Evolutionary conservation across 495 filamentous ascomycete genomes (phyloP), one percentile per base, ranked within the genome.

Genomic region (Bacidia gigantensis): DNA sequence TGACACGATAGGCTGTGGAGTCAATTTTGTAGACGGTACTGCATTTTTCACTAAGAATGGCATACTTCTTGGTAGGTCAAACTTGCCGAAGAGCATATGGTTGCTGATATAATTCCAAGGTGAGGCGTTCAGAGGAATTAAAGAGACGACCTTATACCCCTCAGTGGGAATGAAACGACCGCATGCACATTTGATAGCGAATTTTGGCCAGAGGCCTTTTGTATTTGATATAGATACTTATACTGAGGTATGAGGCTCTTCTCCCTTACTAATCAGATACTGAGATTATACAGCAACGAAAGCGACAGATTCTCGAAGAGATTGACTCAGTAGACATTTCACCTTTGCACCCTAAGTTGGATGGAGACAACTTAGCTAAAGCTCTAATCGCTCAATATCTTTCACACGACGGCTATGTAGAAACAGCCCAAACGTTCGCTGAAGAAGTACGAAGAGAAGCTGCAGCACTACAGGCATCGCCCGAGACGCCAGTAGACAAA

Each of bases 41-140:
- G 87, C 83, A 11, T 93, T 96, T 62, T 99, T 95, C 64, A 99
- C 92, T 0, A 95, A 89, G 67, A 97, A 99, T 64, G 92, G 92
- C 14, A 65, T 72, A 24, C 74, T 82, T 57, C 64, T 94, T 56
- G 81, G 90, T 88, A 77, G 26, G 76, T 64, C 14, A 55, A 11
- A 20, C 45, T 18, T 58, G 48, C 46, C 41, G 38, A 26, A 9
- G 1, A 44, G 20, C 9, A 44, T 5, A 22, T n/a, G 14, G 11
- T 18, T 24, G 62, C 35, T 57, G 20, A 23, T 22, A 26, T 12
- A 50, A 21, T 39, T 17, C 38, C n/a, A 56, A 93, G 89, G 81
- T 11, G 77, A 74, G 57, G 90, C 92, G 9, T 96, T 97, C 61
- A 74, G 77, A 44, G 83, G 90, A 43, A 72, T 95, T 38, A 83